Percentiles rank a stretch among this genome's conserved stretches.
These are phyloP conservation scores for Capsella rubella DNA, from an alignment of 441 rosid species.

Conservation along the genomic window DNA sequence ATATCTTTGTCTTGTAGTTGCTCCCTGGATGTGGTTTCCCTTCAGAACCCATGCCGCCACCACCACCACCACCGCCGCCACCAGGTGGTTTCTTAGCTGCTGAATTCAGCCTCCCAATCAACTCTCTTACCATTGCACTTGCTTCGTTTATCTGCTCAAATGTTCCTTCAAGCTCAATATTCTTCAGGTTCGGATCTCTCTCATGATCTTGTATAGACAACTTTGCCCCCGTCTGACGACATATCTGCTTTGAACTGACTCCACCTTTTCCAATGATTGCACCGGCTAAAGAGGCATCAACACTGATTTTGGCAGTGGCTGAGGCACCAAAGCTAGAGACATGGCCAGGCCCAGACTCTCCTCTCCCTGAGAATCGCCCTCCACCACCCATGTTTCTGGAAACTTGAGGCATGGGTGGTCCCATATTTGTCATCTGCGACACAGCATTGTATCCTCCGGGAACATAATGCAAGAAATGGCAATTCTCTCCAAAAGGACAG, in stretches of 20 bases:
- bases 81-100: slow-evolving; percentile 48
- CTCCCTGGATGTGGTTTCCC: slow-evolving; percentile 52
- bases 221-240: slow-evolving; percentile 86
- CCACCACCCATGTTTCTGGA: slow-evolving; percentile 74
- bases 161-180: slow-evolving; percentile 94
- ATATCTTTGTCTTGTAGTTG: slow-evolving; percentile 89
- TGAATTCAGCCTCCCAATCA: slow-evolving; percentile 68
- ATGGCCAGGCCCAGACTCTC: slow-evolving; percentile 78
- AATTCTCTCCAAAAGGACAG: slow-evolving; percentile 95
- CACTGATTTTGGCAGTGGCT: slow-evolving; percentile 89
- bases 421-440: slow-evolving; percentile 71
- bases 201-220: slow-evolving; percentile 88
- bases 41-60: slow-evolving; percentile 45
- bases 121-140: slow-evolving; percentile 87
- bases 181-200: slow-evolving; percentile 74
- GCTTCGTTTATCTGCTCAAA: slow-evolving; percentile 96
- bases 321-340: slow-evolving; percentile 88
- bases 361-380: slow-evolving; percentile 89
- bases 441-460: slow-evolving; percentile 94
- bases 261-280: slow-evolving; percentile 94
- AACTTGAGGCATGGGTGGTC: slow-evolving; percentile 61
- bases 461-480: slow-evolving; percentile 92
- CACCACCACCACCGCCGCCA: slow-evolving; percentile 46
- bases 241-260: slow-evolving; percentile 88
- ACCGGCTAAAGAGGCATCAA: slow-evolving; percentile 92